Conservation (phyloP, 2,329 filamentous ascomycete species). For the Fusarium sp. region DNA sequence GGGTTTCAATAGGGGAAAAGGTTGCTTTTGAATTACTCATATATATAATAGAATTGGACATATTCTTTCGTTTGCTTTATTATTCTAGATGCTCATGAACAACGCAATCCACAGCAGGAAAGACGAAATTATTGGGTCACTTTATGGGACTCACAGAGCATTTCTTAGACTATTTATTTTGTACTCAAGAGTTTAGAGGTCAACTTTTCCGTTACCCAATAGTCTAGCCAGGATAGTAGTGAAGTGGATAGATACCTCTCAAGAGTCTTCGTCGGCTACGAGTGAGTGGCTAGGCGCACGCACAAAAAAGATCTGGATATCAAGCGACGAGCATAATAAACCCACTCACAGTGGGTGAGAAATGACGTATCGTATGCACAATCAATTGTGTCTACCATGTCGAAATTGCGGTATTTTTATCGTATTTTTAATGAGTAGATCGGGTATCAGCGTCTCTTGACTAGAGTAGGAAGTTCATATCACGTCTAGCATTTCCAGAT, state of each 20-base stretch:
- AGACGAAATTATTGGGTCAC: no score
- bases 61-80: neutral
- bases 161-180: no score
- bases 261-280: neutral
- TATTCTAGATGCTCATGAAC: neutral
- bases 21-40: conserved; percentile 9
- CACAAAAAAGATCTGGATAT: neutral
- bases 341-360: neutral
- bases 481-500: conserved; percentile 12
- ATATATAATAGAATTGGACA: neutral
- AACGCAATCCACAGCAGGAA: neutral
- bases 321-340: neutral
- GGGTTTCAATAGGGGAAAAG: neutral
- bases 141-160: no score
- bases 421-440: neutral
- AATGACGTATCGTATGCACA: neutral
- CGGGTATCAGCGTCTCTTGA: neutral
- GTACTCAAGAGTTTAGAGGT: no score
- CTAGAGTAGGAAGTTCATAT: neutral
- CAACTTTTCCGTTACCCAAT: no score
- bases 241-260: neutral
- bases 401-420: conserved; percentile 13
- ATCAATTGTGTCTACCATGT: conserved; percentile 3
- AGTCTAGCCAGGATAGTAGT: neutral
- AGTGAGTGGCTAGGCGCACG: no score